Conservation (phyloP, 306 rosid genomes). For the Corylus americana region DNA sequence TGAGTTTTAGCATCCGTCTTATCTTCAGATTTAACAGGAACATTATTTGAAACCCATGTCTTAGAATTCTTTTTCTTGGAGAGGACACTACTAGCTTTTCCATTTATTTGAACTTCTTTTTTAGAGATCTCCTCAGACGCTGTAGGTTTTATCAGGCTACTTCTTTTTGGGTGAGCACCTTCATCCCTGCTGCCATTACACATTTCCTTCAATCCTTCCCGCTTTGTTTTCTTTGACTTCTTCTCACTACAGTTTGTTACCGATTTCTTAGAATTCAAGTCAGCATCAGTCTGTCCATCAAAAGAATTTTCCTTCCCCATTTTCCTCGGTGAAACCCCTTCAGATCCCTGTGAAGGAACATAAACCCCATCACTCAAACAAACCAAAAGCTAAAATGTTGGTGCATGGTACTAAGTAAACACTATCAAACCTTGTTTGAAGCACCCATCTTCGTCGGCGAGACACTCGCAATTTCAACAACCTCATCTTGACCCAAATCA, state of each 20-base stretch:
- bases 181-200: constrained; percentile 49
- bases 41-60: constrained; percentile 13
- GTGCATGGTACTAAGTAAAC: background rate
- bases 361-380: background rate
- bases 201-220: constrained; percentile 55
- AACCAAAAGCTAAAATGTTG: background rate
- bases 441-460: constrained; percentile 22
- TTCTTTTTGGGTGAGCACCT: constrained; percentile 25
- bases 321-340: constrained; percentile 33
- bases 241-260: constrained; percentile 14
- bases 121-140: constrained; percentile 15
- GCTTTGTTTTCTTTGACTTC: constrained; percentile 43
- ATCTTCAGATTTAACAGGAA: constrained; percentile 11
- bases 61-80: constrained; percentile 14
- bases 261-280: constrained; percentile 22
- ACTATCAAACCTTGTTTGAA: constrained; percentile 31
- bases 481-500: constrained; percentile 27
- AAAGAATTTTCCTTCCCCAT: constrained; percentile 62
- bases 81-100: constrained; percentile 15
- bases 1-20: constrained; percentile 3
- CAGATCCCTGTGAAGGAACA: constrained; percentile 35
- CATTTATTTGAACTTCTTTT: constrained; percentile 27
- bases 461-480: background rate
- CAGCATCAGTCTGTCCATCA: constrained; percentile 32
- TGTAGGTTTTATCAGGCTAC: constrained; percentile 34